Percentiles rank a stretch among this genome's conserved stretches.
Evolutionary conservation across 2,329 filamentous ascomycete genomes (phyloP).

Genomic region (Biscogniauxia marginata): DNA sequence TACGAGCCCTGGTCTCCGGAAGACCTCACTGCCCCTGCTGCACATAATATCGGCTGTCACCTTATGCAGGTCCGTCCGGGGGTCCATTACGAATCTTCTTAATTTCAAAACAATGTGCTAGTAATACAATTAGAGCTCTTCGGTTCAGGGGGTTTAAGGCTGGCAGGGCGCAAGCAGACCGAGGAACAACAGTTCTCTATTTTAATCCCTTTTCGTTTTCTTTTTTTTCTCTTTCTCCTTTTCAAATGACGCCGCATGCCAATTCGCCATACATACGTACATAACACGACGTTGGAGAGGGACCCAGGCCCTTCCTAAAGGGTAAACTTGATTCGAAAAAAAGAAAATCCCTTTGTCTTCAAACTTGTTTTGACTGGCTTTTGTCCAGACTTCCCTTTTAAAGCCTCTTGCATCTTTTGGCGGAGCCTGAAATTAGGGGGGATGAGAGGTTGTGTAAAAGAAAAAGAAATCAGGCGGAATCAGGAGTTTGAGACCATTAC

Average conservation of each 20-base stretch:
- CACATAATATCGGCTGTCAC: background rate
- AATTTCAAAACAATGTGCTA: background rate
- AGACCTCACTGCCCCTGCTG: too few relatives aligned
- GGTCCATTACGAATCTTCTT: background rate
- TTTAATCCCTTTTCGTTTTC: too few relatives aligned
- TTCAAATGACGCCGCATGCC: too few relatives aligned
- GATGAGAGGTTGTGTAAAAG: background rate
- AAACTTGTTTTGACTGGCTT: background rate
- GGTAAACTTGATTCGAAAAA: too few relatives aligned
- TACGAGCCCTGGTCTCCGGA: background rate
- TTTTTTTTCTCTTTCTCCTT: too few relatives aligned
- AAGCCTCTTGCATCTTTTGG: background rate
- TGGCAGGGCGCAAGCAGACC: background rate
- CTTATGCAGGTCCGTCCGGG: background rate
- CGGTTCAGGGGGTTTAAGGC: background rate
- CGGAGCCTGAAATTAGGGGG: background rate
- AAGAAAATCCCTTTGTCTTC: background rate
- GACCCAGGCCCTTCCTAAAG: too few relatives aligned
- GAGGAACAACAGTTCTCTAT: too few relatives aligned
- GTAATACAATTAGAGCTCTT: background rate
- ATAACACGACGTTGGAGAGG: too few relatives aligned
- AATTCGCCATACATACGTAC: too few relatives aligned
- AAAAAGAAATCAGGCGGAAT: background rate
- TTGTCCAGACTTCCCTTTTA: background rate
- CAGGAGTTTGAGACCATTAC: background rate